A percentile compares a stretch with the other conserved stretches of the same genome.
Evolutionary conservation across 352 stramenopile species (phyloP).

Genomic region (Elongisporangium senticosum): DNA sequence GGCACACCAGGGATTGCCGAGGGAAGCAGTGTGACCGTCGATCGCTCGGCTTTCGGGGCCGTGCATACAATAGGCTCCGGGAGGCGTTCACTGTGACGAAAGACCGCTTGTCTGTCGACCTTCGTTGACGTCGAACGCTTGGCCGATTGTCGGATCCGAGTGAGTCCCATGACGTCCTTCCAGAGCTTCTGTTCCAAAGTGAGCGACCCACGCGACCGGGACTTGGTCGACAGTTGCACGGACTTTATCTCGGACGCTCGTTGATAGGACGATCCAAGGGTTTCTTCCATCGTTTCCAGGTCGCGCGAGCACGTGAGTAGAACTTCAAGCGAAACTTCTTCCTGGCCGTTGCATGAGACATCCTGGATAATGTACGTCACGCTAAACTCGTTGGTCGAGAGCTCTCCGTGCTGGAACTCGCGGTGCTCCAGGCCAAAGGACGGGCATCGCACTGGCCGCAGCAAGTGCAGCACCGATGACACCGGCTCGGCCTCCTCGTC

Average conservation of each 20-base stretch:
- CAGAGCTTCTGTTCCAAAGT: neutral
- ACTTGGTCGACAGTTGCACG: neutral
- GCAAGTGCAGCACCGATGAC: slow-evolving; percentile 60
- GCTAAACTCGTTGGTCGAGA: slow-evolving; percentile 41
- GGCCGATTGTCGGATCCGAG: neutral
- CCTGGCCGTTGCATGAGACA: slow-evolving; percentile 1
- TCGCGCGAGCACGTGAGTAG: slow-evolving; percentile 43
- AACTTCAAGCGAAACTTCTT: slow-evolving; percentile 50
- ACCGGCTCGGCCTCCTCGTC: slow-evolving; percentile 25
- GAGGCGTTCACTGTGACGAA: neutral
- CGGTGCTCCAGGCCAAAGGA: slow-evolving; percentile 22
- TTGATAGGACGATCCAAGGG: slow-evolving; percentile 2
- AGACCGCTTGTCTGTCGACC: neutral
- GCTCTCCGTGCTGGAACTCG: slow-evolving; percentile 28
- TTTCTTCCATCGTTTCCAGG: neutral
- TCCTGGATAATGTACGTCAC: slow-evolving; percentile 77
- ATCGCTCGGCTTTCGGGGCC: neutral
- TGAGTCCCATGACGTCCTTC: neutral
- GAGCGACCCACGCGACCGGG: neutral
- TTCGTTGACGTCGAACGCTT: neutral
- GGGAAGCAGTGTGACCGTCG: neutral
- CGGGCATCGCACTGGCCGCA: slow-evolving; percentile 35
- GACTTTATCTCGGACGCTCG: neutral
- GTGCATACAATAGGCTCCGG: neutral
- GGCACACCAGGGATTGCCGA: neutral